Percentiles rank a stretch among this genome's conserved stretches.
Evolutionary conservation across 2,329 filamentous ascomycete genomes (phyloP).

Genomic region (Colletotrichum abscissum): DNA sequence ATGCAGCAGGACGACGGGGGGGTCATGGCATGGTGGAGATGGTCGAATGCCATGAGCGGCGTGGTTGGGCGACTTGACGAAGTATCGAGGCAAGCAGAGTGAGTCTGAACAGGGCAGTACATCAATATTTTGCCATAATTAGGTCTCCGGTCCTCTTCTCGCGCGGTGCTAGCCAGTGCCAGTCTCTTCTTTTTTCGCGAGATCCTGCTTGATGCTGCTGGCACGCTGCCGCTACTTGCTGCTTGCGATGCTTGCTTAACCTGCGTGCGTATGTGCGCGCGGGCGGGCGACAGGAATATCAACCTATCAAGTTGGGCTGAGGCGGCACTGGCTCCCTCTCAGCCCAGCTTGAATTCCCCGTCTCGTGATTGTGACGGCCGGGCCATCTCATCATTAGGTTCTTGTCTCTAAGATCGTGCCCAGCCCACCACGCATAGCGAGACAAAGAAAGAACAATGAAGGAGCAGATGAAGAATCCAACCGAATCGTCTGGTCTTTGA

Average conservation of each 20-base stretch:
- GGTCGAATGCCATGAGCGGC: conserved; percentile 9
- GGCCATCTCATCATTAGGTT: not conserved
- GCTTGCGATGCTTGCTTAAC: conserved; percentile 21
- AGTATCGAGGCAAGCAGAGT: conserved; percentile 24
- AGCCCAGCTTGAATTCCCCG: conserved; percentile 2
- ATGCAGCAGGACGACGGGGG: conserved; percentile 28
- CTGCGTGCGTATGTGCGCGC: conserved; percentile 27
- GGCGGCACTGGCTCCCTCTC: conserved; percentile 9
- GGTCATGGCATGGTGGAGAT: conserved; percentile 23
- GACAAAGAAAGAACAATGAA: conserved; percentile 11
- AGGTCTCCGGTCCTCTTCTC: conserved; percentile 17
- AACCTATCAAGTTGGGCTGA: conserved; percentile 26
- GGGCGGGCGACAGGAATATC: conserved; percentile 23
- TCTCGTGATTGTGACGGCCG: conserved; percentile 4
- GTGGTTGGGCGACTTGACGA: conserved; percentile 33
- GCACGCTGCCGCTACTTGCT: conserved; percentile 13
- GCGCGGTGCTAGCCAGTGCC: conserved; percentile 13
- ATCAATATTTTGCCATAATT: conserved; percentile 37
- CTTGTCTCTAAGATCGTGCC: not conserved
- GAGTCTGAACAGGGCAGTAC: conserved; percentile 31
- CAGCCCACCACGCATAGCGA: not conserved
- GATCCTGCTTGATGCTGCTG: conserved; percentile 5
- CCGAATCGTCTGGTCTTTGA: conserved; percentile 10
- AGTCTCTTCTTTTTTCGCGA: not conserved
- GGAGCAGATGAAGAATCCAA: conserved; percentile 18